These are phyloP conservation scores for Cryphonectria parasitica DNA, from an alignment of 2,329 filamentous ascomycete species.

Conservation along the genomic window DNA sequence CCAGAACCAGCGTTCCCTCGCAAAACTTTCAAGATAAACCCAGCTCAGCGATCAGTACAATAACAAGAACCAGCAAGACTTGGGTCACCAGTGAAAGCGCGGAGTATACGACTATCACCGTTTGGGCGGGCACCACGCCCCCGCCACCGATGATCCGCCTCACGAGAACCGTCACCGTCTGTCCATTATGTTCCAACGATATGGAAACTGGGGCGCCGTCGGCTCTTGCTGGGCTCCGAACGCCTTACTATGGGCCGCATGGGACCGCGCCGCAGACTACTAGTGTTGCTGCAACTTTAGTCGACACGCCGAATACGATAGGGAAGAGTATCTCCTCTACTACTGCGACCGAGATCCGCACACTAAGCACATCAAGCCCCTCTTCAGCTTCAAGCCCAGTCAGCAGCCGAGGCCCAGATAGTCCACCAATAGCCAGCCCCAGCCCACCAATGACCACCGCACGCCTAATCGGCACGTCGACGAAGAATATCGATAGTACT, in stretches of 20 bases:
- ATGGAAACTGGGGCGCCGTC: slow-evolving; percentile 6
- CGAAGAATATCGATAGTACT: not conserved
- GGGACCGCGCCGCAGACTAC: not conserved
- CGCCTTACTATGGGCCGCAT: slow-evolving; percentile 7
- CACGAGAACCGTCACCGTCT: slow-evolving; percentile 3
- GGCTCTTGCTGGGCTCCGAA: slow-evolving; percentile 5
- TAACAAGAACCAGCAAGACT: not conserved
- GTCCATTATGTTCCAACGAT: not conserved
- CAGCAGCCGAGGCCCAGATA: slow-evolving; percentile 9
- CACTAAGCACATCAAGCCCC: not conserved
- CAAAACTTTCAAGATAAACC: not conserved
- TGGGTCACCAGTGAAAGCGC: not conserved
- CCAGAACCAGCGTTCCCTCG: not conserved
- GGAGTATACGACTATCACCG: slow-evolving; percentile 15
- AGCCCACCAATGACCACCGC: not conserved
- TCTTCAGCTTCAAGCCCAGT: not conserved
- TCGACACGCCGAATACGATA: not conserved
- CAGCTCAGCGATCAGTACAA: not conserved
- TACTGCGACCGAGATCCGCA: not conserved
- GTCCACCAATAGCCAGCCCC: slow-evolving; percentile 7
- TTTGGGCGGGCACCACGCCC: not conserved
- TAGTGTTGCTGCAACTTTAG: not conserved
- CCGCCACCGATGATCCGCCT: not conserved
- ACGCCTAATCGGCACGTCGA: not conserved
- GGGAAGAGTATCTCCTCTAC: not conserved